phyloP scores from a whole-genome alignment of 2,329 filamentous ascomycete species.

The Dactylellina leptospora region DNA sequence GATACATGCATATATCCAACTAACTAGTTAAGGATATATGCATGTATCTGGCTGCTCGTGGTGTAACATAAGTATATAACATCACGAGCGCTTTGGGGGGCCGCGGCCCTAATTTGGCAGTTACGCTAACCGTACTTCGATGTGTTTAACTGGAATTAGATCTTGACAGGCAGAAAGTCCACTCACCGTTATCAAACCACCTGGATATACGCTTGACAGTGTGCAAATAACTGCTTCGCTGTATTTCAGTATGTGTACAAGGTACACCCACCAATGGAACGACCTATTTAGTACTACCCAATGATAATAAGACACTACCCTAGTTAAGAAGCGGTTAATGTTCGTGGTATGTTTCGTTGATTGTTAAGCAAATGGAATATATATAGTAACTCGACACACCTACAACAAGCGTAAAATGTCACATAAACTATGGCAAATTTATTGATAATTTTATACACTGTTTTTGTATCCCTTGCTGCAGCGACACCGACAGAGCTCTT shows the following conservation, averaged over 20 bases:
- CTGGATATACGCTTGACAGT: too few relatives aligned
- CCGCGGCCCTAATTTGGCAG: neutral
- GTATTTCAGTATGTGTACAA: neutral
- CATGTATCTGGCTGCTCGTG: too few relatives aligned
- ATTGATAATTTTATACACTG: too few relatives aligned
- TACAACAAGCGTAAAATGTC: too few relatives aligned
- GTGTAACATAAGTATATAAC: neutral
- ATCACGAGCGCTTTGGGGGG: neutral
- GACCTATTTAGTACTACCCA: neutral
- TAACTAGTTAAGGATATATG: neutral
- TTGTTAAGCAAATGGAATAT: neutral
- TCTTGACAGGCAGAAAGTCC: too few relatives aligned
- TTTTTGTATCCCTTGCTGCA: too few relatives aligned
- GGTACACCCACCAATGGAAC: neutral
- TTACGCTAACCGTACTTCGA: neutral
- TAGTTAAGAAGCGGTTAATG: neutral
- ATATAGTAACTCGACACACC: too few relatives aligned
- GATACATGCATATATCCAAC: neutral
- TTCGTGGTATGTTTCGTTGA: neutral
- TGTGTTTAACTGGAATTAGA: neutral
- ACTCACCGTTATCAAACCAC: too few relatives aligned
- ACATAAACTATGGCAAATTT: too few relatives aligned
- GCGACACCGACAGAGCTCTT: neutral
- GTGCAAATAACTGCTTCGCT: neutral
- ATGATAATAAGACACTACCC: neutral